phyloP scores from a whole-genome alignment of 176 grass and related monocot genomes.

The Aegilops speltoides region DNA sequence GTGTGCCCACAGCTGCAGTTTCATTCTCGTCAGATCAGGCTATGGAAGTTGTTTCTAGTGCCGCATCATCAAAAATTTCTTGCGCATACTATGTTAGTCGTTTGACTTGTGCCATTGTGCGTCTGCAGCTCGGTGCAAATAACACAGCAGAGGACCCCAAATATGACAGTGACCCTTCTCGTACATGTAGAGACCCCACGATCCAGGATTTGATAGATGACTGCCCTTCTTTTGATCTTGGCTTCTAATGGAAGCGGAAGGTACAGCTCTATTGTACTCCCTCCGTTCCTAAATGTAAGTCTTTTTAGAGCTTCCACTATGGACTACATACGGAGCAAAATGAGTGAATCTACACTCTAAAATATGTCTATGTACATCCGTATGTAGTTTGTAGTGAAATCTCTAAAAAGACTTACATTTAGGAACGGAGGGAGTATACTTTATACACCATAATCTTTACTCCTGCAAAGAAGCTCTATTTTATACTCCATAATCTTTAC shows the following conservation, averaged over 20 bases:
- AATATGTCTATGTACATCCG: too few species aligned
- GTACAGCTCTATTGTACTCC: background rate
- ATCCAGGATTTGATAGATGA: conserved; percentile 47
- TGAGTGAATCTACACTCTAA: too few species aligned
- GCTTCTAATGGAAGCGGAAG: conserved; percentile 38
- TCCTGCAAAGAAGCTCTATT: background rate
- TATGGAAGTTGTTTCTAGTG: background rate
- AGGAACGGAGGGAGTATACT: too few species aligned
- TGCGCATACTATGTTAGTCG: background rate
- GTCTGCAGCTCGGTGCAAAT: conserved; percentile 24
- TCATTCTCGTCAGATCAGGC: background rate
- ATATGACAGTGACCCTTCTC: background rate
- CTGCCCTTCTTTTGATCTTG: conserved; percentile 55
- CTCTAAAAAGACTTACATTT: too few species aligned
- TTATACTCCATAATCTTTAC: background rate
- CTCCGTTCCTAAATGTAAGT: too few species aligned
- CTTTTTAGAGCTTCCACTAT: too few species aligned
- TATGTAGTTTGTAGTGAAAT: too few species aligned
- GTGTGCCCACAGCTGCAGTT: background rate
- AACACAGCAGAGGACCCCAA: background rate
- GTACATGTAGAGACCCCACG: conserved; percentile 27
- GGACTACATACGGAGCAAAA: too few species aligned
- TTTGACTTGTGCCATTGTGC: background rate
- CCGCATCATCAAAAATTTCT: background rate
- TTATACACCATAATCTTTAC: background rate